Evolutionary conservation across 495 filamentous ascomycete species (phyloP), one percentile per base, ranked within the genome.

Genomic region (Friedmanniomyces simplex): DNA sequence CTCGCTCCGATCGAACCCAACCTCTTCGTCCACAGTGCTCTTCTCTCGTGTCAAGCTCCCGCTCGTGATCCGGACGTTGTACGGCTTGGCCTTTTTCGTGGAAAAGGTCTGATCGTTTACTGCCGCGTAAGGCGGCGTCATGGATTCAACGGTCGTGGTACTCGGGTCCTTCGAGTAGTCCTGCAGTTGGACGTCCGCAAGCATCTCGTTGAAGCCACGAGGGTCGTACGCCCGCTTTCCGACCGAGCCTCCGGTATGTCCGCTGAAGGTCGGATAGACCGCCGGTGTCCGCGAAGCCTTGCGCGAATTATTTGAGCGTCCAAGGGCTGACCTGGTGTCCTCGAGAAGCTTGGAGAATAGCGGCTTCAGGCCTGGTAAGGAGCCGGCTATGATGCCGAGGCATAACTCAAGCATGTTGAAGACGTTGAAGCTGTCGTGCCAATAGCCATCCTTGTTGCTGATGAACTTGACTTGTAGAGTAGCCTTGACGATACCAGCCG

Each of bases 351-450:
- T 6, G n/a, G 46, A 54, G 60, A 70, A 67, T 10, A 70, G 59
- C 1, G 67, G 67, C 50, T 70, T 70, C 10, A 70, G 58, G 22
- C 58, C 21, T 1, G 67, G 67, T 2, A 70, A 58, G 0, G 57
- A 64, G 20, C 66, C 66, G 20, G 67, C 66, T 25, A 68, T 36
- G 43, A 70, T 67, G 10, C 58, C 58, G 13, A 61, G 53, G 30
- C 53, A 55, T 25, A 70, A 63, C 53, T 68, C 68, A 51, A 70
- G 53, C 55, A 61, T 63, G 50, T 61, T 61, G 66, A 66, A 70
- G 24, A 68, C 54, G 39, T 61, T 62, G 63, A 70, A 70, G 32
- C 60, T 60, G 41, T 68, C 58, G 43, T 66, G 42, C 30, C 64
- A 59, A 10, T 52, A 63, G 48, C 58, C 62, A 46, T 70, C 64